phyloP scores from a whole-genome alignment of 257 asterid species.

The Solanum sitiens region DNA sequence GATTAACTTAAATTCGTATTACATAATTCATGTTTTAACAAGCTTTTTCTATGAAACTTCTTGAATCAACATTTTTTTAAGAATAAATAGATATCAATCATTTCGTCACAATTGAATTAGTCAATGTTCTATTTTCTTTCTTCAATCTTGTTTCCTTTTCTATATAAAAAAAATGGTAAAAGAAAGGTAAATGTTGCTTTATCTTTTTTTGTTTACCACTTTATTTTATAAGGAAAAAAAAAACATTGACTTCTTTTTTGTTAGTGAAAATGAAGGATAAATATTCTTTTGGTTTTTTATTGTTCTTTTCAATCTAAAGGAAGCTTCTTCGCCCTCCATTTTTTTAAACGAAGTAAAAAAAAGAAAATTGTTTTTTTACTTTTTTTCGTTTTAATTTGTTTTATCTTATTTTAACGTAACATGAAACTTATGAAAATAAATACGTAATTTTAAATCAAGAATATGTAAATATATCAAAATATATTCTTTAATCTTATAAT shows the following conservation, averaged over 20 bases:
- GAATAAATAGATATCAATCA: neutral
- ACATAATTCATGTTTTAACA: fast-evolving
- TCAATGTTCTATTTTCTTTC: neutral
- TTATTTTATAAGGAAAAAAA: neutral
- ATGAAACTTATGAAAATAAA: too few relatives aligned
- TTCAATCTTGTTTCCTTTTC: neutral
- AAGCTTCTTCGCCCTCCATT: neutral
- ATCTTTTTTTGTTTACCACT: neutral
- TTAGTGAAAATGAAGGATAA: neutral
- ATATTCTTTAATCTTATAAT: neutral
- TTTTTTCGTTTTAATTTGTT: neutral
- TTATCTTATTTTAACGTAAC: too few relatives aligned
- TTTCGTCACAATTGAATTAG: neutral
- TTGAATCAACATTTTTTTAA: too few relatives aligned
- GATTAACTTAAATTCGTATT: neutral
- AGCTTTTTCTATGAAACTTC: too few relatives aligned
- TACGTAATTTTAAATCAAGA: fast-evolving
- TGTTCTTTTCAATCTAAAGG: neutral
- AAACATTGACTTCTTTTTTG: neutral
- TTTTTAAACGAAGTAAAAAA: neutral
- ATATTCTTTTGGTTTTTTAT: neutral
- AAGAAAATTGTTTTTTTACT: neutral
- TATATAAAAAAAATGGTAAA: neutral
- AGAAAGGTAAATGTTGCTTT: neutral
- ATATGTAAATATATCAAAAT: neutral